Evolutionary conservation across 164 flowering plant genomes (phyloP).

Genomic region (Vitis amurensis): DNA sequence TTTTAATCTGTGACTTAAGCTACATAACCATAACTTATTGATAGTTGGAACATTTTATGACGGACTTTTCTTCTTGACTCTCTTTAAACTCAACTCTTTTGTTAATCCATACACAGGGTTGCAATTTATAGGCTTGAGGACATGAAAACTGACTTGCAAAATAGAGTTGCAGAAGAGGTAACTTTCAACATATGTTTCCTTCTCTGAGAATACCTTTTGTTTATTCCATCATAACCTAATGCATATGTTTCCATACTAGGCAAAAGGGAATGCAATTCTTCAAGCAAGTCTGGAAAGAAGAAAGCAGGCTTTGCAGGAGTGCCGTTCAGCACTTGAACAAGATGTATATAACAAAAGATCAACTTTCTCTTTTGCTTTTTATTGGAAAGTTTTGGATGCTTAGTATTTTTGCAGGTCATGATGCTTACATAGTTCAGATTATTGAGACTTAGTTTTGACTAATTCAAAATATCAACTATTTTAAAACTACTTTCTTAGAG

Average conservation of each 20-base stretch:
- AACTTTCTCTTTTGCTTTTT: background rate
- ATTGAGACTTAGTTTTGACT: no score
- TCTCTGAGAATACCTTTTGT: background rate
- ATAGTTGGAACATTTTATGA: no score
- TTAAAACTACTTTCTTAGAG: no score
- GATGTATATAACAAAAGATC: slow-evolving; percentile 47
- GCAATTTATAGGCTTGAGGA: slow-evolving; percentile 69
- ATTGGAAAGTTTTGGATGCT: background rate
- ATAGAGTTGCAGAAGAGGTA: slow-evolving; percentile 74
- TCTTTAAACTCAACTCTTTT: slow-evolving; percentile 8
- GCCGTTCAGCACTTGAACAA: slow-evolving; percentile 78
- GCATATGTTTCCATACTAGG: slow-evolving; percentile 34
- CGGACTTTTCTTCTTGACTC: background rate
- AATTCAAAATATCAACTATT: no score
- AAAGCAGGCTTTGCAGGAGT: slow-evolving; percentile 67
- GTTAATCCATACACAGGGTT: slow-evolving; percentile 37
- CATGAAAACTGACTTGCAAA: slow-evolving; percentile 55
- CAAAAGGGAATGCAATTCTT: slow-evolving; percentile 52
- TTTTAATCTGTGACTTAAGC: no score
- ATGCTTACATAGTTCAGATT: no score
- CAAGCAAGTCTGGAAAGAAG: slow-evolving; percentile 55
- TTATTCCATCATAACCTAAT: background rate
- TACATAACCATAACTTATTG: background rate
- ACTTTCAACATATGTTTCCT: background rate
- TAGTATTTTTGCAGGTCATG: no score